phyloP scores from a whole-genome alignment of 2,329 filamentous ascomycete genomes.

The Paracoccidioides brasiliensis region DNA sequence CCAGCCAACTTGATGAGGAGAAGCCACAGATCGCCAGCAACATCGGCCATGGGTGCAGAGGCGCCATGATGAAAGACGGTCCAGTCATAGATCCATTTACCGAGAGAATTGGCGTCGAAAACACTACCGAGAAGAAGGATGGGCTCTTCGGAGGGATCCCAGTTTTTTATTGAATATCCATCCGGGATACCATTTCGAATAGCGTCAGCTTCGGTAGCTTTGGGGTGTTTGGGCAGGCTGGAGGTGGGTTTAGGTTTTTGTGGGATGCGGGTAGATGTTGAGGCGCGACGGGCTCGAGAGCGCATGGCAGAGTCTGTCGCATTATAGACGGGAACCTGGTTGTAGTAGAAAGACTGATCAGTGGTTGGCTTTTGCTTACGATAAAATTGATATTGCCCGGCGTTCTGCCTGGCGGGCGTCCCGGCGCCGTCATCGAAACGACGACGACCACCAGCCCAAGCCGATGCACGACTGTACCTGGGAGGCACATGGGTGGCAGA shows the following conservation, averaged over 20 bases:
- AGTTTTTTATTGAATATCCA: conserved; percentile 94
- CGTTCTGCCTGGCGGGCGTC: conserved; percentile 1
- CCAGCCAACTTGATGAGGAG: conserved; percentile 85
- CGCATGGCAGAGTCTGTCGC: conserved; percentile 38
- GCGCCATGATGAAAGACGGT: conserved; percentile 82
- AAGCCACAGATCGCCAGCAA: conserved; percentile 91
- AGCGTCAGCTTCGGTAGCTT: conserved; percentile 54
- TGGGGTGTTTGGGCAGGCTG: conserved; percentile 26
- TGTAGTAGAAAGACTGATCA: conserved; percentile 40
- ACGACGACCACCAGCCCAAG: neutral
- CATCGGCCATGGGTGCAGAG: conserved; percentile 69
- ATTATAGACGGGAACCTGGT: conserved; percentile 44
- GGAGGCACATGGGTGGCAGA: conserved; percentile 3
- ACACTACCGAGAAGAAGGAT: conserved; percentile 91
- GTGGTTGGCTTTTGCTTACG: conserved; percentile 32
- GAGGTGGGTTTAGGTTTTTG: conserved; percentile 28
- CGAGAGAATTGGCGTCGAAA: conserved; percentile 92
- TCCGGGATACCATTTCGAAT: conserved; percentile 57
- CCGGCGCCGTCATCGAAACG: conserved; percentile 4
- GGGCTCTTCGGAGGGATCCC: conserved; percentile 87
- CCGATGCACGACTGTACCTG: neutral
- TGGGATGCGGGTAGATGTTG: conserved; percentile 37
- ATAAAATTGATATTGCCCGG: conserved; percentile 17
- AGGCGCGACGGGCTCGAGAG: conserved; percentile 41
- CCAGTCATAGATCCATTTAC: conserved; percentile 99